These are phyloP conservation scores for Aspergillus versicolor DNA, from an alignment of 2,329 filamentous ascomycete genomes.

Conservation along the genomic window DNA sequence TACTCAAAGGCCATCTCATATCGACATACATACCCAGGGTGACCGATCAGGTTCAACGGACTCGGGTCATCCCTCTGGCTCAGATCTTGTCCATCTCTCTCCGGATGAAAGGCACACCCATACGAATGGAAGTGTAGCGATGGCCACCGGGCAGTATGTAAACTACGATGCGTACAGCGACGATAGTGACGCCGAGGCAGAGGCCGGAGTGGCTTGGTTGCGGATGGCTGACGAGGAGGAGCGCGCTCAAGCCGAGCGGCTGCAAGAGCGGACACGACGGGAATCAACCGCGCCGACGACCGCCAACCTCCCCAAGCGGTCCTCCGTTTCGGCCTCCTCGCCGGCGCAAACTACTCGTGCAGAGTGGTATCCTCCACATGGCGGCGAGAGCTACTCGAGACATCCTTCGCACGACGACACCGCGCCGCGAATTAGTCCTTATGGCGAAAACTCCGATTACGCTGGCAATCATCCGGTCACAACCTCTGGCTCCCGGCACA, in stretches of 20 bases:
- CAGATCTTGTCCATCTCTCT: constrained; percentile 30
- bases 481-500: constrained; percentile 28
- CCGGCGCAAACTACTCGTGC: constrained; percentile 49
- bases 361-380: constrained; percentile 74
- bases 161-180: constrained; percentile 58
- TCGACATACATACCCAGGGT: constrained; percentile 18
- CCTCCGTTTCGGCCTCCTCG: constrained; percentile 31
- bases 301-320: constrained; percentile 40
- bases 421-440: constrained; percentile 18
- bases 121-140: constrained; percentile 50
- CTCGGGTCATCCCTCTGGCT: constrained; percentile 8
- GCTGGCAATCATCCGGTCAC: constrained; percentile 15
- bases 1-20: constrained; percentile 25
- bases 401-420: constrained; percentile 61
- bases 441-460: constrained; percentile 18
- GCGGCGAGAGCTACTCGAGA: constrained; percentile 65
- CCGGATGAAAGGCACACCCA: constrained; percentile 47
- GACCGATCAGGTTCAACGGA: neutral
- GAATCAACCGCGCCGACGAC: constrained; percentile 55
- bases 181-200: constrained; percentile 85
- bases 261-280: constrained; percentile 57
- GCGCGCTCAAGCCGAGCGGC: constrained; percentile 50
- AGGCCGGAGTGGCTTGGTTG: constrained; percentile 80
- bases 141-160: constrained; percentile 44
- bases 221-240: constrained; percentile 79